Conservation (phyloP, 148 eudicot species). For the Arbutus unedo region DNA sequence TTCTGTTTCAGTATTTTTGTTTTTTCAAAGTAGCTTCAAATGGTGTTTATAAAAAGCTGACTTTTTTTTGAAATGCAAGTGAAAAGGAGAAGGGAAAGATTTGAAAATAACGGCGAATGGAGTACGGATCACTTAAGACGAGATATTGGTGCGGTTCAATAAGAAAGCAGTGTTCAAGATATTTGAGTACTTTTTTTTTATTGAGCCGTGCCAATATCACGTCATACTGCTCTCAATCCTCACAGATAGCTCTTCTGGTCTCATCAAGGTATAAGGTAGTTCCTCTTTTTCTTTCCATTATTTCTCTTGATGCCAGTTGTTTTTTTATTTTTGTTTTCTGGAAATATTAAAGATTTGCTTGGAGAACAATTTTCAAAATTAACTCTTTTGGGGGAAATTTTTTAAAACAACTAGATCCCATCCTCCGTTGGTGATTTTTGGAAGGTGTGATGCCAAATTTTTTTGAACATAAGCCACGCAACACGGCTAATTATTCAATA, state of each 20-base stretch:
- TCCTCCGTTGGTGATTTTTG: no score
- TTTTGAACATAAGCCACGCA: no score
- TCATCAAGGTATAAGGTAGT: background rate
- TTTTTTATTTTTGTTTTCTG: background rate
- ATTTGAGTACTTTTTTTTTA: conserved; percentile 28
- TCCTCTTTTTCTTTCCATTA: background rate
- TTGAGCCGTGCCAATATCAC: conserved; percentile 80
- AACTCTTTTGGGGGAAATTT: no score
- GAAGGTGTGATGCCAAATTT: no score
- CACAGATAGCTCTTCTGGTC: background rate
- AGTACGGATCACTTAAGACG: conserved; percentile 15
- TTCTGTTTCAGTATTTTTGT: background rate
- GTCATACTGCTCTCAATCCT: conserved; percentile 23
- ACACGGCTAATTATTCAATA: no score
- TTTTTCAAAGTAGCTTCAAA: background rate
- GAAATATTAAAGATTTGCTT: background rate
- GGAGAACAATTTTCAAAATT: background rate
- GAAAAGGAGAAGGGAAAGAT: no score
- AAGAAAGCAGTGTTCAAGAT: conserved; percentile 24
- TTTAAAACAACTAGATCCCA: no score
- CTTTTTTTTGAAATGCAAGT: background rate
- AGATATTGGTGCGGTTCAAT: conserved; percentile 58
- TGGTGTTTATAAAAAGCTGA: background rate
- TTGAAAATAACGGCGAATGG: background rate
- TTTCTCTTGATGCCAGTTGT: background rate